phyloP scores from a whole-genome alignment of 345 rosid species.

The Gossypioides kirkii region DNA sequence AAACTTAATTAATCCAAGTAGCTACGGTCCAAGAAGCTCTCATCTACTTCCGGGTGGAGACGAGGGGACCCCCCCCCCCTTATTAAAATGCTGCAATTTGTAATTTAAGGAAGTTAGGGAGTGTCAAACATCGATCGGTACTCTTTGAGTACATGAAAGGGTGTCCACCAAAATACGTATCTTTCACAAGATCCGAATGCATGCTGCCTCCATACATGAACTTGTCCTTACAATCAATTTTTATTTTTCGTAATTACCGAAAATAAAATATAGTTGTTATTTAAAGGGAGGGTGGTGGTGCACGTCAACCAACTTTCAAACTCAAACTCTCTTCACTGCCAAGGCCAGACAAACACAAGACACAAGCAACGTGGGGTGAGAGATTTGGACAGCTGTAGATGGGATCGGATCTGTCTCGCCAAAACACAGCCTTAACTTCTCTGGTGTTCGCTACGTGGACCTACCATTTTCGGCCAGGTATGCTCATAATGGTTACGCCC shows the following conservation, averaged over 20 bases:
- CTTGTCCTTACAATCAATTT: neutral
- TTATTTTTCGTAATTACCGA: no score
- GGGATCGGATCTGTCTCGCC: neutral
- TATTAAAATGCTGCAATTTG: no score
- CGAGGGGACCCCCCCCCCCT: no score
- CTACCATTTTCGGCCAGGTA: slow-evolving; percentile 25
- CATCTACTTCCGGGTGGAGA: no score
- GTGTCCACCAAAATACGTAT: neutral
- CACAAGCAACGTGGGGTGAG: slow-evolving; percentile 14
- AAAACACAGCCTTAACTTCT: slow-evolving; percentile 18
- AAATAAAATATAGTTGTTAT: no score
- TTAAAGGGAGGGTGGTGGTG: slow-evolving; percentile 31
- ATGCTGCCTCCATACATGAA: neutral
- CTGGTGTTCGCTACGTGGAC: slow-evolving; percentile 34
- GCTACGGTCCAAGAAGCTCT: no score
- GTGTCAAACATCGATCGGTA: no score
- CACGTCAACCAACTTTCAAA: slow-evolving; percentile 41
- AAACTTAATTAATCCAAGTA: no score
- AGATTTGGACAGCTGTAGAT: neutral
- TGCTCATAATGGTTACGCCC: neutral
- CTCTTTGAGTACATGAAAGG: neutral
- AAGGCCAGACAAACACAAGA: slow-evolving; percentile 13
- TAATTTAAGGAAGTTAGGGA: no score
- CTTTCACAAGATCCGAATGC: slow-evolving; percentile 8
- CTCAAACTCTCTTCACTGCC: slow-evolving; percentile 7